Evolutionary conservation across 306 rosid species (phyloP), one percentile per base, ranked within the genome.

Genomic region (Arachis hypogaea): DNA sequence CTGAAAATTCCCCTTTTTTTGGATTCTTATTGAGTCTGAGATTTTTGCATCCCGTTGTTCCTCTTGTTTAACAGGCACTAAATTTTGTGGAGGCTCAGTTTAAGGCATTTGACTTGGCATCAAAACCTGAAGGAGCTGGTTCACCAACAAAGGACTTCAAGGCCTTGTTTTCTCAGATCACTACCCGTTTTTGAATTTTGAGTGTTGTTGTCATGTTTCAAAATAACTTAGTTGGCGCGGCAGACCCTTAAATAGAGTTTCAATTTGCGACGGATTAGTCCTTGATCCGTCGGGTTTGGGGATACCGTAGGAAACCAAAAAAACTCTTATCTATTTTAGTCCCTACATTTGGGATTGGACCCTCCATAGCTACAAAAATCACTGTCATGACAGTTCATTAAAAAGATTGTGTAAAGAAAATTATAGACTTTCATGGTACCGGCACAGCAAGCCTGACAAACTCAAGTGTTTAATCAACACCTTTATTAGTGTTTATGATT

Each of bases 71-170:
- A 75, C 85, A 89, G 97, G 97, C 97, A 47, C 84, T 92, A 7
- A 79, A 85, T 59, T 83, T 69, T 65, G 92, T 89, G 82, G 97
- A 92, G 86, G 83, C 96, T 63, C 78, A 89, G 60, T 81, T 79
- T 59, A 92, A 88, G 85, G 97, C 92, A 2, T 80, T 89, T 49
- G 97, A 92, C 82, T 73, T 92, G 58, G 92, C 96, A 42, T 92
- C 97, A 8, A 89, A 88, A 73, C 96, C 90, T 0, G 97, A 89
- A 87, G 96, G 88, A 71, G 73, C 83, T 0, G 97, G 93, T 42
- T 77, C 92, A 28, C 84, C 96, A 1, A 89, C 96, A 9, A 86
- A 73, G 81, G 96, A 89, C 84, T 92, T 89, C 66, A 89, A 88
- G 85, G 98, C 93, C 62, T 63, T 92, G 9, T 92, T 92, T 78